A percentile compares a stretch with the other conserved stretches of the same genome.
These are phyloP conservation scores for Massarina eburnea DNA, from an alignment of 2,329 filamentous ascomycete species.

Conservation along the genomic window DNA sequence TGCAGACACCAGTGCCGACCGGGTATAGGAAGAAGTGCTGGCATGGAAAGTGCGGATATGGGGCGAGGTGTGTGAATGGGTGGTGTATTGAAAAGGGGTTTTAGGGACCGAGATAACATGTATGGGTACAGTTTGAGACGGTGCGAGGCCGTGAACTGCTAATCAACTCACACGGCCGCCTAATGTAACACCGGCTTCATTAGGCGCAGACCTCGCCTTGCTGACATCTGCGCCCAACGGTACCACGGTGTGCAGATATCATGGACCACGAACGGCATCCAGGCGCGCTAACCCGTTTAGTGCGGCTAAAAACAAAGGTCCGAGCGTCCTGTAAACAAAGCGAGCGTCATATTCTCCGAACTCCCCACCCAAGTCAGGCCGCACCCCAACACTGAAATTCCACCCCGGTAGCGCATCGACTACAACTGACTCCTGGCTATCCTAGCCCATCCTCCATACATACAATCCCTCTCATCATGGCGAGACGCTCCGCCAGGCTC, in stretches of 20 bases:
- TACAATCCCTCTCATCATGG: constrained; percentile 30
- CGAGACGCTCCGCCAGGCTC: constrained; percentile 40
- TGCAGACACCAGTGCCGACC: neutral
- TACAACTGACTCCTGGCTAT: no score
- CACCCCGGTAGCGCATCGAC: constrained; percentile 7
- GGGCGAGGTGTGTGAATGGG: constrained; percentile 1
- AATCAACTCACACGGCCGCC: no score
- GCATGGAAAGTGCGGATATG: neutral
- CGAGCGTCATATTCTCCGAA: neutral
- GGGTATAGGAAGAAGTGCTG: neutral
- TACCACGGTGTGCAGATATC: neutral
- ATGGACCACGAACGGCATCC: no score
- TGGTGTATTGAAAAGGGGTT: neutral
- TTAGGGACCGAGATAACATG: neutral
- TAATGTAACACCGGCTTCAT: no score
- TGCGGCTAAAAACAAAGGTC: no score
- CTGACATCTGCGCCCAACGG: no score
- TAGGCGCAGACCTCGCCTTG: no score
- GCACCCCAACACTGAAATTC: constrained; percentile 16
- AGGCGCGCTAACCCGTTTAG: no score
- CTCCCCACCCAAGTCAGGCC: constrained; percentile 28
- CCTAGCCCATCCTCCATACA: no score
- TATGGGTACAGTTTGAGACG: no score
- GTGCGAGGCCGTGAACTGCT: no score
- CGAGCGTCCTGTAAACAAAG: constrained; percentile 7